phyloP scores from a whole-genome alignment of 345 rosid genomes.

The Turritis glabra region DNA sequence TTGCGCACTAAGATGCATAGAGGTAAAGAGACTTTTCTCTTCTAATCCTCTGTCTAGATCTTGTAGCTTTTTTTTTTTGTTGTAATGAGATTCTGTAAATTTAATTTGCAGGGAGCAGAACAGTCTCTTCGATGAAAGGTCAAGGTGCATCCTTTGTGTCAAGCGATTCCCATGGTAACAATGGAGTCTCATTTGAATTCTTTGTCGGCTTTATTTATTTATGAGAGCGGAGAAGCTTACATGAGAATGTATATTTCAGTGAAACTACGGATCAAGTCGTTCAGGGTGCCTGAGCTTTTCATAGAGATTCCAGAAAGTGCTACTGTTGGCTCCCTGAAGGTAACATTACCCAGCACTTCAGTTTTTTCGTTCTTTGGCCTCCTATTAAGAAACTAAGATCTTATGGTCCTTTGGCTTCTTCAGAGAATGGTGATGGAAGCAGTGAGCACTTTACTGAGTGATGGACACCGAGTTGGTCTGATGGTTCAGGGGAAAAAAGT shows the following conservation, averaged over 20 bases:
- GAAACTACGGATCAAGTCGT: slow-evolving; percentile 92
- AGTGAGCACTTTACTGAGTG: slow-evolving; percentile 70
- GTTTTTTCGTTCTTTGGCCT: not conserved
- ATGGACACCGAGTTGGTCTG: slow-evolving; percentile 74
- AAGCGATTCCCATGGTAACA: slow-evolving; percentile 37
- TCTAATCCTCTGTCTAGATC: not conserved
- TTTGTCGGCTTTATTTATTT: not conserved
- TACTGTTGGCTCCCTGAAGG: slow-evolving; percentile 91
- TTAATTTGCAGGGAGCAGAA: slow-evolving; percentile 48
- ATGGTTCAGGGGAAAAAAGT: slow-evolving; percentile 89
- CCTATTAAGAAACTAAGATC: not conserved
- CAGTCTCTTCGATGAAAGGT: slow-evolving; percentile 50
- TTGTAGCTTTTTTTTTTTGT: slow-evolving; percentile 7
- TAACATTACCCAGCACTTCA: slow-evolving; percentile 17
- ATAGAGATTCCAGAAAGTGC: slow-evolving; percentile 88
- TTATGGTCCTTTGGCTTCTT: slow-evolving; percentile 19
- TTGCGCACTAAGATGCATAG: slow-evolving; percentile 43
- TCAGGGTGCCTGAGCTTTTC: slow-evolving; percentile 88
- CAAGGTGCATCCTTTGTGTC: slow-evolving; percentile 38
- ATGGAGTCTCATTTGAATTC: not conserved
- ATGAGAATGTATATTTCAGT: slow-evolving; percentile 45
- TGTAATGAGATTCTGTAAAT: slow-evolving; percentile 19
- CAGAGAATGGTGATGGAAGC: slow-evolving; percentile 96
- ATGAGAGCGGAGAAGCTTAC: not conserved
- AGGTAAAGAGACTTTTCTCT: slow-evolving; percentile 39